Base-by-base conservation (phyloP, 371 early-diverging fungal species). In the Mucor irregularis region DNA sequence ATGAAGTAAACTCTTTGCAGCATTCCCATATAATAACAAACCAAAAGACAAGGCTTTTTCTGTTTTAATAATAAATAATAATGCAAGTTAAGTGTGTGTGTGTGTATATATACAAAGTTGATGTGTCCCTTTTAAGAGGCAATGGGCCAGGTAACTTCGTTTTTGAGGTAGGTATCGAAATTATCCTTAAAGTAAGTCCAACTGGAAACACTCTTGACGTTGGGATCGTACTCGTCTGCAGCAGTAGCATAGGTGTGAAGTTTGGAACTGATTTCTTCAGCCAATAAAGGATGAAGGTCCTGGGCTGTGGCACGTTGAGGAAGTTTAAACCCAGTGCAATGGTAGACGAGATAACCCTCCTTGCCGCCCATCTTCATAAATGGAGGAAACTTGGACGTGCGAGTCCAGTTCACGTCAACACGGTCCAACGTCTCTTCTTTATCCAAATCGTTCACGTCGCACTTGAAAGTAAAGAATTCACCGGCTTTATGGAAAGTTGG, bases 351-450 rank as follows among this genome's bases (percentile, higher is more conserved):
- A 50, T 69, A 69, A 0, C 74, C 73, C 5, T 56, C 25, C 14
- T 54, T 43, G 0, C 34, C 31, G 1, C 69, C 69, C 74, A 73
- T 73, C 53, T 73, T 73, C 69, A 73, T 73, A 35, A 73, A 73
- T 1, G 74, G 69, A 4, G 64, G 46, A 35, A 69, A 65, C 21
- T 37, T 55, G 13, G 61, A 66, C 1, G 69, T 31, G 14, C 74
- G 61, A 3, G 74, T 65, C 74, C 74, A 73, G 33, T 73, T 55
- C 4, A 73, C 54, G 1, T 73, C 68, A 0, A 68, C 74, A 38
- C 58, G 35, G 43, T 69, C 62, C n/a, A 70, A 53, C 0, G 57
- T 59, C 4, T 33, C 26, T 10, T 35, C 9, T 17, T 54, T 43
- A 5, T 68, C 60, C 9, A 62, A 26, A 14, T 70, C 60, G 2